A percentile compares a stretch with the other conserved stretches of the same genome.
These are phyloP conservation scores for Fomitiporia mediterranea DNA, from an alignment of 1,284 basidiomycete species.

Conservation along the genomic window DNA sequence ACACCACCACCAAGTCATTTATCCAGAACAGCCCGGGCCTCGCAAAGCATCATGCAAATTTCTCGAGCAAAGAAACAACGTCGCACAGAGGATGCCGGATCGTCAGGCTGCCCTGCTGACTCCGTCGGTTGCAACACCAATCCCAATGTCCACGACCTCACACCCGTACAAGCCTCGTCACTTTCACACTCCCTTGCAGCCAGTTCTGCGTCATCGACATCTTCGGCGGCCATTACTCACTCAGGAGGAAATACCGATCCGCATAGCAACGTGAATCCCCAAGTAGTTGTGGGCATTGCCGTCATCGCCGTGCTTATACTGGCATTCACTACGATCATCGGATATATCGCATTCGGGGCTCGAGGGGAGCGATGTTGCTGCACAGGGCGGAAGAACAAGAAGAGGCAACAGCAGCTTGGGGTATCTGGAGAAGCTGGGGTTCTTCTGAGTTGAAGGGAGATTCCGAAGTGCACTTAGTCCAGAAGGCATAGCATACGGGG, in stretches of 20 bases:
- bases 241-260: background rate
- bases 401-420: background rate
- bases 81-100: constrained; percentile 18
- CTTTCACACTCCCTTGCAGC: constrained; percentile 4
- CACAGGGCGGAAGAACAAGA: constrained; percentile 3
- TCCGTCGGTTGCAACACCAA: constrained; percentile 9
- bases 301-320: constrained; percentile 13
- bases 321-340: background rate
- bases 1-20: background rate
- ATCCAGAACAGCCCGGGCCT: background rate
- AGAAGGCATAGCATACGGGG: background rate
- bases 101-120: constrained; percentile 8
- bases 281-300: constrained; percentile 8
- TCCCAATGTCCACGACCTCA: constrained; percentile 16
- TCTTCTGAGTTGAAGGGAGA: constrained; percentile 1
- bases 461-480: constrained; percentile 2
- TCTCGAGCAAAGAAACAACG: background rate
- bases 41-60: background rate
- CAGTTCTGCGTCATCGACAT: background rate
- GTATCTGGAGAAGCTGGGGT: background rate
- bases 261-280: background rate
- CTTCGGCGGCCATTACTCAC: background rate
- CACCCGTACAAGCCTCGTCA: constrained; percentile 9
- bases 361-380: constrained; percentile 15
- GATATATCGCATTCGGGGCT: constrained; percentile 11